phyloP scores from a whole-genome alignment of 2,329 filamentous ascomycete genomes.

The Colletotrichum siamense region DNA sequence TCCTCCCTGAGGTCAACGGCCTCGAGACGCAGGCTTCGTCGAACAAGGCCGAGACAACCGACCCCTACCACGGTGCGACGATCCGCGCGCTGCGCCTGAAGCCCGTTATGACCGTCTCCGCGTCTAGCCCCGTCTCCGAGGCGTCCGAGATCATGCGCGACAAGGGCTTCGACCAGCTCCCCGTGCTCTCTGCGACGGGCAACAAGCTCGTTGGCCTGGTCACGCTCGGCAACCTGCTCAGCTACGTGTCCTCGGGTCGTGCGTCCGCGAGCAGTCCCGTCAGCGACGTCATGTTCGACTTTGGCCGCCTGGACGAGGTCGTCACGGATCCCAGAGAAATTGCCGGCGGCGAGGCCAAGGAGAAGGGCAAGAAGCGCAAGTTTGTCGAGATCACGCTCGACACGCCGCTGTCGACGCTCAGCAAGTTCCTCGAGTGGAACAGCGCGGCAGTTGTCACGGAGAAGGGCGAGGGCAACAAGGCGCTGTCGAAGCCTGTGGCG shows the following conservation, averaged over 20 bases:
- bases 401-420: conserved; percentile 81
- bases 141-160: conserved; percentile 99
- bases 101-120: conserved; percentile 85
- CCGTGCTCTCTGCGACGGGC: conserved; percentile 76
- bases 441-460: conserved; percentile 95
- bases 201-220: conserved; percentile 86
- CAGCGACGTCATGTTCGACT: conserved; percentile 95
- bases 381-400: conserved; percentile 96
- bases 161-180: conserved; percentile 96
- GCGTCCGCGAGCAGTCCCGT: conserved; percentile 77
- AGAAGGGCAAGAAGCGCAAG: conserved; percentile 57
- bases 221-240: conserved; percentile 92
- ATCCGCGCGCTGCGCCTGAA: conserved; percentile 87
- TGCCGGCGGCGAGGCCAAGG: conserved; percentile 41
- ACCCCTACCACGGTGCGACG: conserved; percentile 80
- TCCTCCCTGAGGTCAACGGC: conserved; percentile 67
- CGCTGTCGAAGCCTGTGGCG: conserved; percentile 77
- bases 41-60: conserved; percentile 48
- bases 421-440: conserved; percentile 98
- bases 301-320: conserved; percentile 84
- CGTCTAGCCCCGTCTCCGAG: conserved; percentile 75
- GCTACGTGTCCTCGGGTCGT: conserved; percentile 84
- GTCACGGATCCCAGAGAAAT: conserved; percentile 84
- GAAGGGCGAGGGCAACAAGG: conserved; percentile 59
- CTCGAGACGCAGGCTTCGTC: conserved; percentile 49